Percentiles rank a stretch among this genome's conserved stretches.
phyloP scores from a whole-genome alignment of 2,329 filamentous ascomycete genomes.

The Phyllosticta citrichinensis region DNA sequence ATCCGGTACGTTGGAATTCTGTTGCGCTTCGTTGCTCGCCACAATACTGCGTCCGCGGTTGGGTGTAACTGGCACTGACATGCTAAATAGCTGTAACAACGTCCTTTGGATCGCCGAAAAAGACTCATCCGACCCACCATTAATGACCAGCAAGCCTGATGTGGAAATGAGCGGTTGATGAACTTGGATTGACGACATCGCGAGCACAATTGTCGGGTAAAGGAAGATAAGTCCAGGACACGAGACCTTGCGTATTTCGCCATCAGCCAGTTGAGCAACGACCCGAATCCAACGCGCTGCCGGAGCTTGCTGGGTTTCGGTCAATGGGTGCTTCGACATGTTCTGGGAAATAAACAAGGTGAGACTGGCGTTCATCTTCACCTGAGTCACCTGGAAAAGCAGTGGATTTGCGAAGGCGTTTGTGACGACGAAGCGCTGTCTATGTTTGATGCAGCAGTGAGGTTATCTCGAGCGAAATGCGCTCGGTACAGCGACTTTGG shows the following conservation, averaged over 20 bases:
- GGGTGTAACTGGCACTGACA: background rate
- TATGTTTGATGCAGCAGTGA: background rate
- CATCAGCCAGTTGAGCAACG: background rate
- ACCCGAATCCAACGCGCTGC: background rate
- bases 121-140: slow-evolving; percentile 26
- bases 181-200: background rate
- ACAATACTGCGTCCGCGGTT: background rate
- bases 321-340: background rate
- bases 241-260: background rate
- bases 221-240: background rate
- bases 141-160: slow-evolving; percentile 6
- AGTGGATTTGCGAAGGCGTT: background rate
- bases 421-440: background rate
- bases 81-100: slow-evolving; percentile 70
- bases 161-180: slow-evolving; percentile 14
- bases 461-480: background rate
- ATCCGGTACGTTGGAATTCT: slow-evolving; percentile 55
- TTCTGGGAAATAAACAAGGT: background rate
- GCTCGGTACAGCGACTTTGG: background rate
- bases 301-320: background rate
- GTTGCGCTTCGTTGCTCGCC: background rate
- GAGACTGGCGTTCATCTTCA: background rate
- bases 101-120: slow-evolving; percentile 78
- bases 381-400: background rate
- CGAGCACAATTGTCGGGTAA: background rate